phyloP scores from a whole-genome alignment of 208 protist species.

The Trypanosomatidae sp. region DNA sequence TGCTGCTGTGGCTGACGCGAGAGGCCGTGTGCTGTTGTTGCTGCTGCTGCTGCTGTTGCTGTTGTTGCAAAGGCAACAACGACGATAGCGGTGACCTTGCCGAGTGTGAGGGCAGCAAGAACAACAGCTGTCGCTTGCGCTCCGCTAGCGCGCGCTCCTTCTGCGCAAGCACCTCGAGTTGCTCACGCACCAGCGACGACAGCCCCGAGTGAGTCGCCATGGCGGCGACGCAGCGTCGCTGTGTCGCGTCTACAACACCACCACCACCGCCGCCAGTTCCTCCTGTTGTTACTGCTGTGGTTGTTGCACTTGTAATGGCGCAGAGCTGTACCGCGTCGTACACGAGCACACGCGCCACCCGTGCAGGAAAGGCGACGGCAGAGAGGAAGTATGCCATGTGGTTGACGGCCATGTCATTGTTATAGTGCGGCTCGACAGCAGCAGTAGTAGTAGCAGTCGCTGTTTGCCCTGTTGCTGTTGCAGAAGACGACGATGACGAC shows the following conservation, averaged over 20 bases:
- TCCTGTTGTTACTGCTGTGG: no score
- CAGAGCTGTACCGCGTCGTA: constrained; percentile 61
- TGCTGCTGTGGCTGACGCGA: no score
- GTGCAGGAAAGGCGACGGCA: constrained; percentile 20
- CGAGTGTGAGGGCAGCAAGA: no score
- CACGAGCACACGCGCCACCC: constrained; percentile 32
- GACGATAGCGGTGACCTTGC: no score
- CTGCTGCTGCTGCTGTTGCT: constrained; percentile 1
- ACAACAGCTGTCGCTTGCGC: constrained; percentile 27
- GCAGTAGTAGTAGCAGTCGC: no score
- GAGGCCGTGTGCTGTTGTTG: neutral
- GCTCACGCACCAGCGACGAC: constrained; percentile 30
- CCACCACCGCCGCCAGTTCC: no score
- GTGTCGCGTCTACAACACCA: constrained; percentile 25
- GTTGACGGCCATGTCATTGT: no score
- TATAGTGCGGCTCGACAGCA: no score
- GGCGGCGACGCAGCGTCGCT: constrained; percentile 31
- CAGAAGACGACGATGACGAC: no score
- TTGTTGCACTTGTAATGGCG: no score
- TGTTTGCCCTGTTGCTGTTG: no score
- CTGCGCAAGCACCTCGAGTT: constrained; percentile 47
- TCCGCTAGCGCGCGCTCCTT: constrained; percentile 39
- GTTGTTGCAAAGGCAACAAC: no score
- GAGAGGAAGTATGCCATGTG: constrained; percentile 43
- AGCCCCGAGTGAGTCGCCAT: constrained; percentile 47